phyloP scores from a whole-genome alignment of 495 filamentous ascomycete genomes.

The Cercophora sp. region DNA sequence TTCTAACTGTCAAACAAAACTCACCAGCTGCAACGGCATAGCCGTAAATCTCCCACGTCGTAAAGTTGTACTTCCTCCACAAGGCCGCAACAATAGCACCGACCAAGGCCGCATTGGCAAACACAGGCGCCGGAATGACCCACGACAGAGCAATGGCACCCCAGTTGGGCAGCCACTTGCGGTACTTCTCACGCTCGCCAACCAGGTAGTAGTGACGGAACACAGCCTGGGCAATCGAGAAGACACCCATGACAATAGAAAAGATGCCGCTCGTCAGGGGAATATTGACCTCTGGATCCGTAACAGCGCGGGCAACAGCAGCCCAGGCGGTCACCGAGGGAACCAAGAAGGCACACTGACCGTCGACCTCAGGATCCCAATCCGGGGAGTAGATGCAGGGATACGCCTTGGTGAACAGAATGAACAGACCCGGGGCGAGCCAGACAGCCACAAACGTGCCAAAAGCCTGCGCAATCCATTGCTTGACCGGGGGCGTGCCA shows the following conservation, averaged over 20 bases:
- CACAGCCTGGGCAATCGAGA: constrained; percentile 48
- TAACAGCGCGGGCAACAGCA: constrained; percentile 62
- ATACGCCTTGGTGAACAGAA: constrained; percentile 62
- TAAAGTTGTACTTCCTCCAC: constrained; percentile 56
- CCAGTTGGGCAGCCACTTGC: constrained; percentile 62
- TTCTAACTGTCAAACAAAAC: constrained; percentile 6
- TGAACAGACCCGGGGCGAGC: constrained; percentile 59
- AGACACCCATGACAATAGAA: constrained; percentile 50
- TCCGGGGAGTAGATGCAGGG: constrained; percentile 55
- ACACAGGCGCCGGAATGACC: constrained; percentile 44
- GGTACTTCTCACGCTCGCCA: constrained; percentile 43
- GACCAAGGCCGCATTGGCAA: constrained; percentile 50
- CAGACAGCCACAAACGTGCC: constrained; percentile 60
- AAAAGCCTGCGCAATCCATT: constrained; percentile 60
- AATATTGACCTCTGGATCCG: constrained; percentile 53
- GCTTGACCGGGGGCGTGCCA: constrained; percentile 56
- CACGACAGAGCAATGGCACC: constrained; percentile 62
- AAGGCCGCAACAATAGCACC: constrained; percentile 53
- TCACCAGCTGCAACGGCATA: constrained; percentile 60
- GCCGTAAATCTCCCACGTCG: constrained; percentile 57
- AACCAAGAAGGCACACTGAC: constrained; percentile 50
- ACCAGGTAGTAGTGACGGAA: constrained; percentile 56
- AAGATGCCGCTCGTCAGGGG: constrained; percentile 54
- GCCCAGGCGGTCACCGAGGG: constrained; percentile 64
- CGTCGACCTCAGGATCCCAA: constrained; percentile 13